Conservation (phyloP, 805 yeast genomes). For the Yamadazyma sp. region DNA sequence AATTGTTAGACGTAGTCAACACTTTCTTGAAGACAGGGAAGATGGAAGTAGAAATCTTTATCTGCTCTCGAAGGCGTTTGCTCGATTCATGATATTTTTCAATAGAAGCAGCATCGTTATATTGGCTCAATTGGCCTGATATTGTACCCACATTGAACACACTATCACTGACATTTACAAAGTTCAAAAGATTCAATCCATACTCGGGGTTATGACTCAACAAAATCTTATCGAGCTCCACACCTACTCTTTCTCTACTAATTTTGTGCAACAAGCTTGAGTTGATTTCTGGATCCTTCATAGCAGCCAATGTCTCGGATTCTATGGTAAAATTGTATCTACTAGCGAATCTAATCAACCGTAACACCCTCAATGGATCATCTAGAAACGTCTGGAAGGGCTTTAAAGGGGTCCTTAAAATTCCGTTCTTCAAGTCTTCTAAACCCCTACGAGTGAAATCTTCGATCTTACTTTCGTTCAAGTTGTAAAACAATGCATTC, state of each 20-base stretch:
- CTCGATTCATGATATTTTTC: slow-evolving; percentile 2
- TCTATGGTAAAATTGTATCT: slow-evolving; percentile 72
- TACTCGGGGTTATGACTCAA: slow-evolving; percentile 57
- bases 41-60: slow-evolving; percentile 24
- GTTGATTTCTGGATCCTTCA: slow-evolving; percentile 60
- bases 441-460: slow-evolving; percentile 82
- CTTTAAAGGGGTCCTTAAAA: slow-evolving; percentile 83
- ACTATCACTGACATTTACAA: slow-evolving; percentile 53
- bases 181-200: slow-evolving; percentile 61
- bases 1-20: slow-evolving; percentile 3
- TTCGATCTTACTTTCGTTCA: slow-evolving; percentile 67
- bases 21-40: slow-evolving; percentile 20
- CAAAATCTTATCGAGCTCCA: slow-evolving; percentile 78
- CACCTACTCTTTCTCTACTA: slow-evolving; percentile 87
- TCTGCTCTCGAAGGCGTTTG: slow-evolving; percentile 13
- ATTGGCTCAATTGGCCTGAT: slow-evolving; percentile 16
- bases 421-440: slow-evolving; percentile 64
- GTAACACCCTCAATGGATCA: slow-evolving; percentile 87
- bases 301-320: slow-evolving; percentile 55
- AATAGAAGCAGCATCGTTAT: slow-evolving; percentile 15
- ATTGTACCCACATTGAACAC: slow-evolving; percentile 48
- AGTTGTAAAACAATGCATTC: slow-evolving; percentile 87
- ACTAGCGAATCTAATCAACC: slow-evolving; percentile 84
- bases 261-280: slow-evolving; percentile 67
- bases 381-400: slow-evolving; percentile 86